Conservation (phyloP, 2,329 filamentous ascomycete genomes). For the Aspergillus tubingensis region DNA sequence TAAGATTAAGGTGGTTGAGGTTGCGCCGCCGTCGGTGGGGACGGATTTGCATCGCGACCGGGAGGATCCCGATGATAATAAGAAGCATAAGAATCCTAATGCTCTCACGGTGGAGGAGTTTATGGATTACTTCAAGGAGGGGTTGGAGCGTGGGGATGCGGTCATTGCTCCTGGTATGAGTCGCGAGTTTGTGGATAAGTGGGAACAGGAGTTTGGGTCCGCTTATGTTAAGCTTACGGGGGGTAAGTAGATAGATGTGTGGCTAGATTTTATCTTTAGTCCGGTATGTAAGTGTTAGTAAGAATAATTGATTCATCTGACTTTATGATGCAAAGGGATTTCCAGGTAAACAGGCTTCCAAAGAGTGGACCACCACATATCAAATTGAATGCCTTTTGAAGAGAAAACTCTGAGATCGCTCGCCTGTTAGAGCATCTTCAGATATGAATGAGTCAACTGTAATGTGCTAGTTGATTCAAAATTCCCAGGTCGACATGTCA, state of each 20-base stretch:
- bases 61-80: constrained; percentile 59
- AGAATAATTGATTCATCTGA: too few relatives aligned
- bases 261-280: too few relatives aligned
- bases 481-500: too few relatives aligned
- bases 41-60: constrained; percentile 60
- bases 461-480: too few relatives aligned
- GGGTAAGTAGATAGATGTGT: neutral
- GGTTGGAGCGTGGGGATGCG: constrained; percentile 52
- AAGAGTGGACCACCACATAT: too few relatives aligned
- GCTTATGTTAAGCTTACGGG: constrained; percentile 27
- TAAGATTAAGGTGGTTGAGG: constrained; percentile 55
- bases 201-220: constrained; percentile 47
- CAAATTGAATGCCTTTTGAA: too few relatives aligned
- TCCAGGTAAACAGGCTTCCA: too few relatives aligned
- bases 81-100: constrained; percentile 56
- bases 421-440: too few relatives aligned
- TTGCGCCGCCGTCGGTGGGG: constrained; percentile 57
- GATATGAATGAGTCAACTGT: too few relatives aligned
- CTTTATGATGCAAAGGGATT: too few relatives aligned
- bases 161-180: constrained; percentile 52
- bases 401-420: too few relatives aligned
- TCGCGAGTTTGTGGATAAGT: constrained; percentile 45
- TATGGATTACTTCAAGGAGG: constrained; percentile 49
- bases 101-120: constrained; percentile 57
- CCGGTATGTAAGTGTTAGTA: too few relatives aligned